Conservation (phyloP, 2,329 filamentous ascomycete species). For the Curvularia spicifera region DNA sequence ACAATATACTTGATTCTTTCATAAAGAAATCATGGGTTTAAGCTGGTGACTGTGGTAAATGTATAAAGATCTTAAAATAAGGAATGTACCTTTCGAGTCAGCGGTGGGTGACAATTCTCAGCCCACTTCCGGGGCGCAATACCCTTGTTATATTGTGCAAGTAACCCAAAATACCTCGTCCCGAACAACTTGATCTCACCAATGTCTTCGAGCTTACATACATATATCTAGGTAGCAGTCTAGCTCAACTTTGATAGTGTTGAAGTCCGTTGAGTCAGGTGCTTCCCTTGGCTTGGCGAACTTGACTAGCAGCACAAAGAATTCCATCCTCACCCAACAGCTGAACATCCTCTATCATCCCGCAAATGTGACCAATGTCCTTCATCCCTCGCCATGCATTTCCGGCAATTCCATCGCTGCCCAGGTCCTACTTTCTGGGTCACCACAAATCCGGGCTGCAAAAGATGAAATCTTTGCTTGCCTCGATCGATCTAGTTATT, state of each 20-base stretch:
- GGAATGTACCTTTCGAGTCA: not conserved
- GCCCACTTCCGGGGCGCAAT: not conserved
- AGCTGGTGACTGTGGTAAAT: too few relatives aligned
- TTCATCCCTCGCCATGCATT: slow-evolving; percentile 77
- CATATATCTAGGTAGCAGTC: not conserved
- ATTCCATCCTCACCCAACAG: not conserved
- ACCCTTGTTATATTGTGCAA: not conserved
- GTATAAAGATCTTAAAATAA: not conserved
- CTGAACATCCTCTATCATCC: not conserved
- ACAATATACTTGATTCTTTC: too few relatives aligned
- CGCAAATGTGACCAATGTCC: slow-evolving; percentile 39
- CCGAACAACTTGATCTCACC: not conserved
- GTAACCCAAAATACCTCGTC: not conserved
- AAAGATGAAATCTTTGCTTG: slow-evolving; percentile 82
- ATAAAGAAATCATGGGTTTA: too few relatives aligned
- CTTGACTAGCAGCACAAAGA: slow-evolving; percentile 16
- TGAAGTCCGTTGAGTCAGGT: slow-evolving; percentile 5
- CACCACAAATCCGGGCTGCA: slow-evolving; percentile 84
- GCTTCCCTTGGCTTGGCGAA: not conserved
- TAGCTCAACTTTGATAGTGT: not conserved
- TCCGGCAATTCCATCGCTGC: slow-evolving; percentile 74
- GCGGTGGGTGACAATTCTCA: too few relatives aligned
- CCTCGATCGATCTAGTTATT: slow-evolving; percentile 83
- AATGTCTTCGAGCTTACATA: not conserved
- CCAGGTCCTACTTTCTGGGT: slow-evolving; percentile 90